Evolutionary conservation across 257 asterid species (phyloP).

Genomic region (Anisodus tanguticus): DNA sequence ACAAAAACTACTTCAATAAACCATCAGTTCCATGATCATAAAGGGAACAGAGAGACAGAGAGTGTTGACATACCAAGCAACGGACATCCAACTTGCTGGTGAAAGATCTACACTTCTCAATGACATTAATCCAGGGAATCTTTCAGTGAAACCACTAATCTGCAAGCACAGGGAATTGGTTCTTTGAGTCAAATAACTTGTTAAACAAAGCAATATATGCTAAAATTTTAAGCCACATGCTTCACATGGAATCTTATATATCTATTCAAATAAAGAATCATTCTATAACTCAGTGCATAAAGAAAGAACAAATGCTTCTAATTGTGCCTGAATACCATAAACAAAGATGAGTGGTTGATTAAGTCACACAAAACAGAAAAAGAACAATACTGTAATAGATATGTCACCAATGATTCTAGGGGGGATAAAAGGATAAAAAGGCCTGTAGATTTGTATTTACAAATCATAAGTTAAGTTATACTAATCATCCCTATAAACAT

Average conservation of each 20-base stretch:
- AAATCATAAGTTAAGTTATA: neutral
- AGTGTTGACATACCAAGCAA: slow-evolving; percentile 47
- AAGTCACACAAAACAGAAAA: slow-evolving; percentile 11
- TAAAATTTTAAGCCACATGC: slow-evolving; percentile 28
- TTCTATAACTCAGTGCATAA: neutral
- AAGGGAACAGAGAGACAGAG: too few relatives aligned
- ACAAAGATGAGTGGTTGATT: neutral
- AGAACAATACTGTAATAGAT: neutral
- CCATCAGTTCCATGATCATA: neutral
- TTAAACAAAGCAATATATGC: neutral
- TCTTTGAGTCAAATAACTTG: neutral
- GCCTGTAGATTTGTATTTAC: neutral
- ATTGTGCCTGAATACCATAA: neutral
- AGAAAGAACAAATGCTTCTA: slow-evolving; percentile 30
- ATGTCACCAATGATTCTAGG: neutral
- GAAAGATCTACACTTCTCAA: slow-evolving; percentile 61
- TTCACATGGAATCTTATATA: slow-evolving; percentile 29
- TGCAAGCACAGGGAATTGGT: slow-evolving; percentile 25
- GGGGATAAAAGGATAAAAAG: neutral
- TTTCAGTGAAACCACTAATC: slow-evolving; percentile 48
- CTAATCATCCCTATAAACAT: neutral
- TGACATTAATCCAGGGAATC: slow-evolving; percentile 54
- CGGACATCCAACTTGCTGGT: slow-evolving; percentile 64
- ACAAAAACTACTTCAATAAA: neutral
- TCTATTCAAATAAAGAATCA: neutral